Conservation (phyloP, 495 filamentous ascomycete species). For the Cercophora scortea region DNA sequence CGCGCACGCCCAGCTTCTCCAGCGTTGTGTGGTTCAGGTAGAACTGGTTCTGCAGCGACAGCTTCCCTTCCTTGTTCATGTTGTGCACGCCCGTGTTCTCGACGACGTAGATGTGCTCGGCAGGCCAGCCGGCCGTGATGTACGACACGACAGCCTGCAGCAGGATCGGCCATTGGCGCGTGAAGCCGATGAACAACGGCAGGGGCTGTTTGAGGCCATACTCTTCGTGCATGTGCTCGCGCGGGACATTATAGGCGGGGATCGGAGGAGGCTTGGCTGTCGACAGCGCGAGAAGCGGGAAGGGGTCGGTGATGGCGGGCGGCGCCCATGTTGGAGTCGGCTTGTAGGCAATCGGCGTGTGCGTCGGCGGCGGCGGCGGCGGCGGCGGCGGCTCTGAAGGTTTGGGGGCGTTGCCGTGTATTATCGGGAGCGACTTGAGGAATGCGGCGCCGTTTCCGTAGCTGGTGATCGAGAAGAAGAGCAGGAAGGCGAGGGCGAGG, state of each 20-base stretch:
- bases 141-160: slow-evolving; percentile 53
- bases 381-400: not conserved
- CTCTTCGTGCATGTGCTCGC: slow-evolving; percentile 23
- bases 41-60: slow-evolving; percentile 54
- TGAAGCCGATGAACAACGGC: slow-evolving; percentile 55
- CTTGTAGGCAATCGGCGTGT: slow-evolving; percentile 25
- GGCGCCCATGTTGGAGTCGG: slow-evolving; percentile 26
- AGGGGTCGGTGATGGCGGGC: slow-evolving; percentile 29
- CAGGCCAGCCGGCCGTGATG: slow-evolving; percentile 55
- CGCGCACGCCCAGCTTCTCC: slow-evolving; percentile 45
- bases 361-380: slow-evolving; percentile 17
- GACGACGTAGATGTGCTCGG: slow-evolving; percentile 51
- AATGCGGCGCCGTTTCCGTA: slow-evolving; percentile 9
- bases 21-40: slow-evolving; percentile 50
- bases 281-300: slow-evolving; percentile 27
- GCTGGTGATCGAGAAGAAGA: slow-evolving; percentile 13
- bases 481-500: slow-evolving; percentile 14
- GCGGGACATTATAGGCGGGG: slow-evolving; percentile 33
- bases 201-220: slow-evolving; percentile 30
- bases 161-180: slow-evolving; percentile 49
- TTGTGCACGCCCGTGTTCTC: slow-evolving; percentile 58
- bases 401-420: slow-evolving; percentile 10
- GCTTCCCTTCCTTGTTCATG: slow-evolving; percentile 40
- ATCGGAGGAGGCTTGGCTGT: slow-evolving; percentile 29
- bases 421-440: slow-evolving; percentile 15